Conservation (phyloP, 140 eudicot genomes). For the Anethum foeniculum region DNA sequence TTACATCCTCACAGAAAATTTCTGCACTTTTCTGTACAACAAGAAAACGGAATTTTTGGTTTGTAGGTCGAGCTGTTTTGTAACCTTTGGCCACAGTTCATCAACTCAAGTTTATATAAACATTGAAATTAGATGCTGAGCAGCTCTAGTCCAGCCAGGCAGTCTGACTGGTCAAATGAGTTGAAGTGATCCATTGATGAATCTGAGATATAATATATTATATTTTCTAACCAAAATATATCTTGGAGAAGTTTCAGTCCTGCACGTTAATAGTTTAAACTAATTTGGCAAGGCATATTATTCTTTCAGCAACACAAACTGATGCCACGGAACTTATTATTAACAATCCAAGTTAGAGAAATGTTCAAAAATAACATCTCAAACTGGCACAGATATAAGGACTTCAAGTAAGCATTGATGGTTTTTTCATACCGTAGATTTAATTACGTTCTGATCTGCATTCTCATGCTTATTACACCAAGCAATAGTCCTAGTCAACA, state of each 20-base stretch:
- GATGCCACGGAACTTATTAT: not conserved
- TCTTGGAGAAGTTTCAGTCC: not conserved
- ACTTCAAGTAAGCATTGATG: not conserved
- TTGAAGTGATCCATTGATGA: not conserved
- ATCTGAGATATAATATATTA: not conserved
- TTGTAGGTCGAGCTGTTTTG: not conserved
- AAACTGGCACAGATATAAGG: not conserved
- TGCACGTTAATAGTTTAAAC: not conserved
- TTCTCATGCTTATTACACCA: not conserved
- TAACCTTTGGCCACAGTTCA: not conserved
- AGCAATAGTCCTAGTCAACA: not conserved
- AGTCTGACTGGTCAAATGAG: not conserved
- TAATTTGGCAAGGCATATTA: not conserved
- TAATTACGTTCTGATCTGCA: not conserved
- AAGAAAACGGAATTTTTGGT: not conserved
- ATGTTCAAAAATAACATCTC: not conserved
- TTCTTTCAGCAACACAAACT: not conserved
- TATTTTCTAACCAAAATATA: not conserved
- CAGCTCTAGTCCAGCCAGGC: slow-evolving; percentile 8
- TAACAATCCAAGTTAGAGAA: not conserved
- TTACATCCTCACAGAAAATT: not conserved
- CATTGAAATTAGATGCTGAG: not conserved
- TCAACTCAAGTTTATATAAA: not conserved
- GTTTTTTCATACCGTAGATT: not conserved
- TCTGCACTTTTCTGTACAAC: not conserved